A percentile compares a stretch with the other conserved stretches of the same genome.
Conservation (phyloP, 345 rosid genomes). For the Brassica nigra region DNA sequence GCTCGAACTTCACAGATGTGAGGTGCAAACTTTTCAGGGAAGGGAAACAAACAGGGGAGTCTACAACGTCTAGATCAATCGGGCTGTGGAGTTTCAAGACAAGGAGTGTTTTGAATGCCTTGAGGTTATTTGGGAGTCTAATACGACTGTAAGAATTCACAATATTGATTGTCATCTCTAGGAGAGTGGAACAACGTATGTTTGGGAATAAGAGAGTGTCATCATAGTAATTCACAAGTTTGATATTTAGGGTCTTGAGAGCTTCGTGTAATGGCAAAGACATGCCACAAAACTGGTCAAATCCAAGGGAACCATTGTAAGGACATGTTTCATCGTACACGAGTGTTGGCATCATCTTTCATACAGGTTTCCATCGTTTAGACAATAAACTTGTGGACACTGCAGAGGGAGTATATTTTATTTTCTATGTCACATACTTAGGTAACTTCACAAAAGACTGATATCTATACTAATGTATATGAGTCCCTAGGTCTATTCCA, state of each 20-base stretch:
- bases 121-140: background rate
- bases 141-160: background rate
- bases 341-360: background rate
- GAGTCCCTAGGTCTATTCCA: too few species aligned
- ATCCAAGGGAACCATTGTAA: background rate
- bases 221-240: background rate
- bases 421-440: too few species aligned
- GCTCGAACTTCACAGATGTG: background rate
- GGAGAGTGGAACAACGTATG: background rate
- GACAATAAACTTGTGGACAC: constrained; percentile 7
- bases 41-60: constrained; percentile 18
- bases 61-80: background rate
- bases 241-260: constrained; percentile 20
- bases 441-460: too few species aligned
- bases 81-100: constrained; percentile 14
- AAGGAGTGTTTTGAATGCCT: too few species aligned
- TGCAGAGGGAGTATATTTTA: too few species aligned
- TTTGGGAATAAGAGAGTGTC: background rate
- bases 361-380: constrained; percentile 6
- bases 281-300: background rate
- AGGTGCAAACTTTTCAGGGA: constrained; percentile 7
- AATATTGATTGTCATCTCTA: background rate
- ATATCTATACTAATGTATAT: too few species aligned
- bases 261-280: constrained; percentile 18
- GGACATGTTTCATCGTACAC: background rate